Base-by-base conservation (phyloP, 2,329 filamentous ascomycete species). In the Nemania abortiva region DNA sequence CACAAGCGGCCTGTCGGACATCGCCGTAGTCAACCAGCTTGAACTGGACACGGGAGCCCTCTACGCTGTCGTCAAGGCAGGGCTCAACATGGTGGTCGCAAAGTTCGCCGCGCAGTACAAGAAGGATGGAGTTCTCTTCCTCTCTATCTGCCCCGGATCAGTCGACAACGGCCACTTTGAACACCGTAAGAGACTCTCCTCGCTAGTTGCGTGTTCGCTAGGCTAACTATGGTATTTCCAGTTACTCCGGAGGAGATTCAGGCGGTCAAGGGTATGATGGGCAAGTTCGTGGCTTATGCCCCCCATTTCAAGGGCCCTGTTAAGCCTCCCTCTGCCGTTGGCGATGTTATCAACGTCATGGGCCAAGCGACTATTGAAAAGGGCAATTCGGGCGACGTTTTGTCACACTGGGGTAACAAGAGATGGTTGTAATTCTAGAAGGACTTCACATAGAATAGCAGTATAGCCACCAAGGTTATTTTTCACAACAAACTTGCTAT, bases 1-100 rank as follows among this genome's bases (percentile, higher is more conserved):
- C 70, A 70, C 83, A 0, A 80, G 82, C 24, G 84, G 80, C 74
- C 88, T 89, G 75, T 86, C 82, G 0, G 88, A 84, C 0, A 20
- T 86, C 50, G 90, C 89, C 72, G 76, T 84, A 18, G 79, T 79
- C 60, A 79, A 78, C 22, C 60, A 70, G 1, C 1, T 74, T 9
- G 63, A 60, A 0, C 15, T 11, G 4, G 24, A 10, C 2, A 7
- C 31, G 2, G 7, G 86, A 1, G 20, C 47, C 3, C 6, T 24
- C 52, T 90, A 90, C 73, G 76, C 84, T 22, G 79, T 79, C 50
- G 78, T 78, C 29, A 72, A 84, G 0, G 78, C 74, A n/a, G 74
- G 65, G 2, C 34, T 74, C 61, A 76, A 76, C 20, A 31, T 49
- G 1, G n/a, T 24, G 2, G 34, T 58, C 2, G 64, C 58, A 18